phyloP scores from a whole-genome alignment of 129 eudicot species.

The Lonicera japonica region DNA sequence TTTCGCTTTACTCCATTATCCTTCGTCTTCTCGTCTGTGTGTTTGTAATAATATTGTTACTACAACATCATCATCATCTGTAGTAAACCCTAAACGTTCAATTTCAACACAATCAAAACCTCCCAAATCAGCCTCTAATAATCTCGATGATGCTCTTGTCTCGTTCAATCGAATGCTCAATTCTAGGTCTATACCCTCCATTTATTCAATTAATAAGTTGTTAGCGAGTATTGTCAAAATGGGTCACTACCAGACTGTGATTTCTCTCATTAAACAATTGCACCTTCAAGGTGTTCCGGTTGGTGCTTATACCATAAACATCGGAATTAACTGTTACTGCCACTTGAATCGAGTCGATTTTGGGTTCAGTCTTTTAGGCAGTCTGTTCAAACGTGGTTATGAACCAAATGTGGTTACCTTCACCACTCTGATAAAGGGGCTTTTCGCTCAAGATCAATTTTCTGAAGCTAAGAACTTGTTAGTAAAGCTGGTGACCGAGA shows the following conservation, averaged over 20 bases:
- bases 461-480: conserved; percentile 16
- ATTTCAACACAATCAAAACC: too few relatives aligned
- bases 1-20: too few relatives aligned
- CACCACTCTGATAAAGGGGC: conserved; percentile 19
- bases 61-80: too few relatives aligned
- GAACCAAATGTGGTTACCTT: conserved; percentile 10
- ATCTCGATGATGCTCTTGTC: neutral
- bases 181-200: neutral
- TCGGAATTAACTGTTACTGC: neutral
- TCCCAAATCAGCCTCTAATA: too few relatives aligned
- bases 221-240: conserved; percentile 23
- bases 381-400: conserved; percentile 18
- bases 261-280: neutral
- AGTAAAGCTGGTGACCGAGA: conserved; percentile 12
- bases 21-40: too few relatives aligned
- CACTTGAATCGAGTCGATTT: neutral
- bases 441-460: conserved; percentile 7
- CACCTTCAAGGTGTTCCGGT: neutral
- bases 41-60: too few relatives aligned
- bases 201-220: conserved; percentile 19
- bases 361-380: conserved; percentile 23
- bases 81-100: too few relatives aligned
- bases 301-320: too few relatives aligned
- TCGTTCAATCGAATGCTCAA: neutral
- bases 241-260: conserved; percentile 1